phyloP scores from a whole-genome alignment of 1,284 basidiomycete genomes.

The Malassezia dermatis region DNA sequence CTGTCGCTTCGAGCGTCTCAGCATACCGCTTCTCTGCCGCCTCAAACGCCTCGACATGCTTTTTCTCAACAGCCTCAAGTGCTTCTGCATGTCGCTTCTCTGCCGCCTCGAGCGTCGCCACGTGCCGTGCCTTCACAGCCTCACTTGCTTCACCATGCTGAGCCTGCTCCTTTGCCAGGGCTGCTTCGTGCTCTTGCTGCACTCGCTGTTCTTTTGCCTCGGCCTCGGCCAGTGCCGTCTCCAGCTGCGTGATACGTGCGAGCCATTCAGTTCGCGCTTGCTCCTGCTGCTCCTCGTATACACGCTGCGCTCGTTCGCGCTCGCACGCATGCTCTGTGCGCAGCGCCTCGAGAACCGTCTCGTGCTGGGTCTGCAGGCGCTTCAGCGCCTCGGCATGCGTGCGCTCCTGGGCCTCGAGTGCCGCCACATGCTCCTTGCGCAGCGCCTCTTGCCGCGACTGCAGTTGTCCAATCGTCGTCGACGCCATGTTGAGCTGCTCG shows the following conservation, averaged over 20 bases:
- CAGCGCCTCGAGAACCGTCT: not conserved
- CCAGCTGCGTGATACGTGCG: not conserved
- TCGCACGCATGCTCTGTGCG: not conserved
- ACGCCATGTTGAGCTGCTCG: not conserved
- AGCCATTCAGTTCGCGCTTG: not conserved
- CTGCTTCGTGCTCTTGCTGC: not conserved
- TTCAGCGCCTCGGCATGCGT: not conserved
- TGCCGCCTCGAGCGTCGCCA: not conserved
- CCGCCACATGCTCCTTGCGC: conserved; percentile 4
- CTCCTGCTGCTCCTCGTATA: not conserved
- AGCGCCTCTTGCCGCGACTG: conserved; percentile 3
- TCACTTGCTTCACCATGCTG: conserved; percentile 1
- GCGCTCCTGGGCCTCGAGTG: not conserved
- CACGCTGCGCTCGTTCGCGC: not conserved
- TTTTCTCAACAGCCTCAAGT: not conserved
- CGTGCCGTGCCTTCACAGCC: not conserved
- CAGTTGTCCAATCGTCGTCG: not conserved
- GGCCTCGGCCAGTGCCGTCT: not conserved
- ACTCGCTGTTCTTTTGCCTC: not conserved
- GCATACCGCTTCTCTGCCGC: not conserved
- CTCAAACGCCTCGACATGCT: not conserved
- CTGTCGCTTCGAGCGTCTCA: not conserved
- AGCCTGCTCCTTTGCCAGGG: not conserved
- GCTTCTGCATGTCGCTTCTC: not conserved
- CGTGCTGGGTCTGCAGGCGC: not conserved